Base-by-base conservation (phyloP, 768 basidiomycete species). In the Mycena venus region DNA sequence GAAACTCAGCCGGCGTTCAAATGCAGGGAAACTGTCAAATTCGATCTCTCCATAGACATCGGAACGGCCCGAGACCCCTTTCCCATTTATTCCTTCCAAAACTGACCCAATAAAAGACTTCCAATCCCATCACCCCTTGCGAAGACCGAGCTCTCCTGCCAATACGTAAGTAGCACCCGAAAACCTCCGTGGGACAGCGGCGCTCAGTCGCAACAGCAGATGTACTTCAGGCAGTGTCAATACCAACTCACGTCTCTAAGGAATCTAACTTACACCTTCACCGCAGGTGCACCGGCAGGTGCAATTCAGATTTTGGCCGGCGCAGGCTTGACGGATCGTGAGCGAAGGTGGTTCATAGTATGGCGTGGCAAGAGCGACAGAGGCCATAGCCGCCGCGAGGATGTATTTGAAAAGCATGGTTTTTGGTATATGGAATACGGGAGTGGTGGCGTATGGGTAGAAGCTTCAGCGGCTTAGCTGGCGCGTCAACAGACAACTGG, bases 181-280 rank as follows among this genome's bases (percentile, higher is more conserved):
- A n/a, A n/a, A n/a, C n/a, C n/a, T n/a, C n/a, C n/a, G n/a, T n/a
- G n/a, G n/a, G n/a, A n/a, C n/a, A n/a, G 4, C 6, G 36, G 36
- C 5, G 36, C 55, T 65, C 34, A 66, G 15, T 66, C 31, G 64
- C 64, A 66, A 15, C 64, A 66, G 64, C 64, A 66, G 40, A 66
- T 66, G 51, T 38, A 66, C 64, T 66, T 9, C 9, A 23, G 1
- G 1, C 32, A 29, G 40, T 55, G 8, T 66, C 49, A 66, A 36
- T 64, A 19, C 21, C 27, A 32, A 49, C 8, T 31, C 3, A 66
- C 25, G 25, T 1, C 19, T 7, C 8, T 51, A 40, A 17, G 4
- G 4, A 10, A 29, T 55, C 14, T 9, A 53, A 34, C 36, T 66
- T n/a, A 66, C 64, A 6, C 64, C 64, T 66, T 66, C 64, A 9